These are phyloP conservation scores for Eucalyptus dawsonii DNA, from an alignment of 345 rosid species.

Conservation along the genomic window DNA sequence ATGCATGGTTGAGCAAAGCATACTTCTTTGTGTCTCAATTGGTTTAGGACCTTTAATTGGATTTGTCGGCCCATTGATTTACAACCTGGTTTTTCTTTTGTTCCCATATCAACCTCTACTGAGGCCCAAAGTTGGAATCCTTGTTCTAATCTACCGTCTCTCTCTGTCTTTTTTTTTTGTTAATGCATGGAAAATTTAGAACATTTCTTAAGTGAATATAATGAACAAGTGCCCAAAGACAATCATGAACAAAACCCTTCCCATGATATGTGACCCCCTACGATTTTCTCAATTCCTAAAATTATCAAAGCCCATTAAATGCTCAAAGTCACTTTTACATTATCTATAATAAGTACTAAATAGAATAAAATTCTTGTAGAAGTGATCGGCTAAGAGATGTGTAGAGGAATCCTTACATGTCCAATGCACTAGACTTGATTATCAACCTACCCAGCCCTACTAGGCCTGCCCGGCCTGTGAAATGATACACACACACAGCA, in stretches of 20 bases:
- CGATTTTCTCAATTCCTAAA: background rate
- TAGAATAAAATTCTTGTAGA: background rate
- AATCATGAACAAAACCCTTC: background rate
- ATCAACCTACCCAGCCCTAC: background rate
- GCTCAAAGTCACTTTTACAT: background rate
- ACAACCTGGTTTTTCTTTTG: background rate
- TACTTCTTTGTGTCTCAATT: background rate
- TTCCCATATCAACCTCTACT: background rate
- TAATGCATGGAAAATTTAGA: background rate
- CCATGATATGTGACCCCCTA: background rate
- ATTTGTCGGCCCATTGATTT: background rate
- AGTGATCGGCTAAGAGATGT: background rate
- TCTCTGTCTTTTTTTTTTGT: background rate
- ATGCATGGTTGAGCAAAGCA: background rate
- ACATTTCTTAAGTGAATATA: background rate
- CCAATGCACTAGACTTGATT: background rate
- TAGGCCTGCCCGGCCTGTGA: background rate
- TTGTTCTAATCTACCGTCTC: background rate
- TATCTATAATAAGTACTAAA: background rate
- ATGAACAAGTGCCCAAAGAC: too few species aligned
- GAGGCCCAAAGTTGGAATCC: background rate
- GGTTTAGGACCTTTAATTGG: background rate
- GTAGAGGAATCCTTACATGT: background rate
- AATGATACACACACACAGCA: background rate
- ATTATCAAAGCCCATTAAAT: background rate